Conservation (phyloP, 164 flowering plant species). For the Piper longum region DNA sequence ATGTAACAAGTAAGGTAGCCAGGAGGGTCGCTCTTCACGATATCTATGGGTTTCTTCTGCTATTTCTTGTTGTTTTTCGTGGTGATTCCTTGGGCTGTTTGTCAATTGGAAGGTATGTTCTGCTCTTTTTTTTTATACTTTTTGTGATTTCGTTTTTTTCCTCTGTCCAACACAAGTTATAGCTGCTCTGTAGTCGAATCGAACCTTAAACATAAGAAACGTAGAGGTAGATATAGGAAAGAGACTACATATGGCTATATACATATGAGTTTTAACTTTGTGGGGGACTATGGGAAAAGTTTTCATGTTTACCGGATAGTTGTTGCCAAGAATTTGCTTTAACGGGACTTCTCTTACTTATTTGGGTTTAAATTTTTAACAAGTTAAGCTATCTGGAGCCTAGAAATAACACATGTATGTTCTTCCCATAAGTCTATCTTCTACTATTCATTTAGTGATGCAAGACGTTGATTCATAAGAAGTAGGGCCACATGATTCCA, state of each 20-base stretch:
- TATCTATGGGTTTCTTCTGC: conserved; percentile 31
- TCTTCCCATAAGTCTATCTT: background rate
- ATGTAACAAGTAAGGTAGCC: conserved; percentile 4
- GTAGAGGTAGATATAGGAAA: background rate
- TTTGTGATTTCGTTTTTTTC: background rate
- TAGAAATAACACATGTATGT: too few relatives aligned
- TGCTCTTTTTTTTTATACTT: background rate
- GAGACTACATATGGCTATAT: background rate
- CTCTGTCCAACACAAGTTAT: background rate
- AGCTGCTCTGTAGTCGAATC: background rate
- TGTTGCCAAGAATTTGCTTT: too few relatives aligned
- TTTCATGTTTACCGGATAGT: too few relatives aligned
- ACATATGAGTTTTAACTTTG: background rate
- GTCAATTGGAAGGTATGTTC: conserved; percentile 60
- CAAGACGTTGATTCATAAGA: background rate
- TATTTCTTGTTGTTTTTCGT: conserved; percentile 23
- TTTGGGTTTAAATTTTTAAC: too few relatives aligned
- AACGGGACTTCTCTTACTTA: too few relatives aligned
- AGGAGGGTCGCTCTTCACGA: conserved; percentile 6
- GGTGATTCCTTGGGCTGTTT: conserved; percentile 25
- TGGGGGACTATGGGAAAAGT: background rate
- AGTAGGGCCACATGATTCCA: background rate
- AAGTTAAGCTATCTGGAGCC: too few relatives aligned
- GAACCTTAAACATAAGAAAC: background rate
- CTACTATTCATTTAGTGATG: background rate